Percentiles rank a stretch among this genome's conserved stretches.
phyloP scores from a whole-genome alignment of 352 stramenopile species.

The Phytophthora pseudosyringae region DNA sequence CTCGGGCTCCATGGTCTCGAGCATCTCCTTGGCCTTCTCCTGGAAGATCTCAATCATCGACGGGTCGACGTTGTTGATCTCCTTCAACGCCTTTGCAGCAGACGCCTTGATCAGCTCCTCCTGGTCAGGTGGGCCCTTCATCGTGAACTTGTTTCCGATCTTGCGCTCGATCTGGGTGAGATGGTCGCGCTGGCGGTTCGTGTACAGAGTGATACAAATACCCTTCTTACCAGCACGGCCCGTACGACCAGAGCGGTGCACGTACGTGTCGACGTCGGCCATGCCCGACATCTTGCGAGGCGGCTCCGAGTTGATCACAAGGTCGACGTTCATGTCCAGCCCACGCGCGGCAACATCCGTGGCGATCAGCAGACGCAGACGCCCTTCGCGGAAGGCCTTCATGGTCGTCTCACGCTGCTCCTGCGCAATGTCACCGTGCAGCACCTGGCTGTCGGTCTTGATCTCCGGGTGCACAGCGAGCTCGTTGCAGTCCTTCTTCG shows the following conservation, averaged over 20 bases:
- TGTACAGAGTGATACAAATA: conserved; percentile 97
- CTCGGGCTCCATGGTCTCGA: conserved; percentile 65
- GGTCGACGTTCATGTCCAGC: conserved; percentile 97
- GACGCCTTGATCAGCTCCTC: conserved; percentile 90
- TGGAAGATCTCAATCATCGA: conserved; percentile 82
- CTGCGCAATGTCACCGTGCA: conserved; percentile 98
- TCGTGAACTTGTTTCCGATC: conserved; percentile 92
- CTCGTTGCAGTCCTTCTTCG: conserved; percentile 96
- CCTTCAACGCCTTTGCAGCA: conserved; percentile 81
- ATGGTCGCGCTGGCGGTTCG: conserved; percentile 74
- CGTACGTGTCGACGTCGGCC: conserved; percentile 97
- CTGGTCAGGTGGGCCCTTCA: conserved; percentile 82
- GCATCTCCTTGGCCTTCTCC: conserved; percentile 68
- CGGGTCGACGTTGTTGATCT: conserved; percentile 84
- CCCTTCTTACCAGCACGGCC: conserved; percentile 96
- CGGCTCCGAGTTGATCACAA: conserved; percentile 97
- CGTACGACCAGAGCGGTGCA: conserved; percentile 98
- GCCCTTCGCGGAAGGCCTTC: conserved; percentile 95
- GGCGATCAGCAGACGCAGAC: conserved; percentile 95
- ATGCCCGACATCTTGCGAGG: conserved; percentile 79
- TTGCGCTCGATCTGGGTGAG: conserved; percentile 87
- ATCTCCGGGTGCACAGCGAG: conserved; percentile 89
- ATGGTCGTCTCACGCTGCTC: conserved; percentile 98
- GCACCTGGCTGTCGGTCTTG: conserved; percentile 86
- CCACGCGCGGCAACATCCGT: conserved; percentile 97